phyloP scores from a whole-genome alignment of 345 rosid species.

The Sisymbrium altissimum region DNA sequence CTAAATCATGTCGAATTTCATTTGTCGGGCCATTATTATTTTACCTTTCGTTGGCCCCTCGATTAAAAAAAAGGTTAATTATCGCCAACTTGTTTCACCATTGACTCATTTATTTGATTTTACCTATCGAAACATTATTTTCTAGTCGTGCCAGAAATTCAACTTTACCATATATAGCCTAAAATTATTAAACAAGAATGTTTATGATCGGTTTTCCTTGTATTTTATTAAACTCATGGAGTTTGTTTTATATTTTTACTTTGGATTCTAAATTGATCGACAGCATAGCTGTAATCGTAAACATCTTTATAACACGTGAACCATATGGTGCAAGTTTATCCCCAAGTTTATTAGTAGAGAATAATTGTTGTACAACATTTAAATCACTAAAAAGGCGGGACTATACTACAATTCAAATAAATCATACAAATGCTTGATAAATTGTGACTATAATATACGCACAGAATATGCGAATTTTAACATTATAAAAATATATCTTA shows the following conservation, averaged over 20 bases:
- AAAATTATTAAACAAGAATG: not conserved
- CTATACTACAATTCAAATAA: not conserved
- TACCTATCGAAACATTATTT: not conserved
- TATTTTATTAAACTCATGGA: not conserved
- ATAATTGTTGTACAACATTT: not conserved
- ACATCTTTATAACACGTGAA: constrained; percentile 9
- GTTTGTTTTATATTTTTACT: not conserved
- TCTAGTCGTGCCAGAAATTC: not conserved
- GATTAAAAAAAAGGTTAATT: not conserved
- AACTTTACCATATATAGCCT: not conserved
- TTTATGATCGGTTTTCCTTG: not conserved
- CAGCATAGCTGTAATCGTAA: not conserved
- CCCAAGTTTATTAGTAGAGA: not conserved
- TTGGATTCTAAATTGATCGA: constrained; percentile 23
- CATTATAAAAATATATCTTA: too few species aligned
- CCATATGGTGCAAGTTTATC: not conserved
- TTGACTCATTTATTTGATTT: constrained; percentile 3
- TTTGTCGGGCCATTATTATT: constrained; percentile 33
- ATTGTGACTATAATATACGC: too few species aligned
- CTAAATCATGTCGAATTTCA: constrained; percentile 24
- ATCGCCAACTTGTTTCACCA: constrained; percentile 16
- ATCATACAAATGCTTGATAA: too few species aligned
- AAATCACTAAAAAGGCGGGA: not conserved
- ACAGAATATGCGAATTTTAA: too few species aligned
- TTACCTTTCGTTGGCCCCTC: constrained; percentile 32